Percentiles rank a stretch among this genome's conserved stretches.
These are phyloP conservation scores for Phytophthora chlamydospora DNA, from an alignment of 352 stramenopile species.

Conservation along the genomic window DNA sequence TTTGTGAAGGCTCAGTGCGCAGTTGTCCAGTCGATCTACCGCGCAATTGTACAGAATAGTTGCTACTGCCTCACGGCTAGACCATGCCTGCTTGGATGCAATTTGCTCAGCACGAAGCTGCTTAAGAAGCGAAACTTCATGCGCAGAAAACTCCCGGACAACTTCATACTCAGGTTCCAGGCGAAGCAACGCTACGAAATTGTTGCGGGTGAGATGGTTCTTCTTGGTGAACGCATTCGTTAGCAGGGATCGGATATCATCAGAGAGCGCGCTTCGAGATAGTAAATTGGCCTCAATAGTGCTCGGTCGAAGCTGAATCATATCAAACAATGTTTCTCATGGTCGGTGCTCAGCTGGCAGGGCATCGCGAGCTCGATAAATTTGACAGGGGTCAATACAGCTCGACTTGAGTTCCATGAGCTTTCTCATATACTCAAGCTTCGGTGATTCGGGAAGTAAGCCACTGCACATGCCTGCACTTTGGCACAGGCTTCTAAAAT, in stretches of 20 bases:
- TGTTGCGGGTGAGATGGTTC: not conserved
- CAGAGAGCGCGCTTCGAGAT: not conserved
- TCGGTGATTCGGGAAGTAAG: not conserved
- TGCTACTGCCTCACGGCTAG: not conserved
- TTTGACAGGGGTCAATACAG: not conserved
- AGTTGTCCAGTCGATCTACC: constrained; percentile 10
- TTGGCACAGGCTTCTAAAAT: constrained; percentile 13
- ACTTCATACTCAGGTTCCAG: constrained; percentile 13
- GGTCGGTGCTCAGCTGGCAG: not conserved
- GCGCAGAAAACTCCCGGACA: not conserved
- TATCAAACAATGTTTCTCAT: constrained; percentile 3
- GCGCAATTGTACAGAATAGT: constrained; percentile 9
- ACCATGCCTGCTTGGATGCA: not conserved
- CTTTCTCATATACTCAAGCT: constrained; percentile 3
- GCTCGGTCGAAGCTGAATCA: constrained; percentile 4
- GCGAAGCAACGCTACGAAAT: not conserved
- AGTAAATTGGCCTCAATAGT: constrained; percentile 2
- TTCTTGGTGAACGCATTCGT: not conserved
- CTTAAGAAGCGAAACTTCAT: constrained; percentile 13
- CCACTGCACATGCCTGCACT: constrained; percentile 2
- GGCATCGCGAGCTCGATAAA: not conserved
- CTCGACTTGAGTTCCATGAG: not conserved
- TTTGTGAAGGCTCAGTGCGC: too few relatives aligned
- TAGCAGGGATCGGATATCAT: constrained; percentile 10
- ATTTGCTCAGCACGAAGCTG: constrained; percentile 11